Conservation (phyloP, 169 alveolate species). For the Plasmodium billcollinsi region DNA sequence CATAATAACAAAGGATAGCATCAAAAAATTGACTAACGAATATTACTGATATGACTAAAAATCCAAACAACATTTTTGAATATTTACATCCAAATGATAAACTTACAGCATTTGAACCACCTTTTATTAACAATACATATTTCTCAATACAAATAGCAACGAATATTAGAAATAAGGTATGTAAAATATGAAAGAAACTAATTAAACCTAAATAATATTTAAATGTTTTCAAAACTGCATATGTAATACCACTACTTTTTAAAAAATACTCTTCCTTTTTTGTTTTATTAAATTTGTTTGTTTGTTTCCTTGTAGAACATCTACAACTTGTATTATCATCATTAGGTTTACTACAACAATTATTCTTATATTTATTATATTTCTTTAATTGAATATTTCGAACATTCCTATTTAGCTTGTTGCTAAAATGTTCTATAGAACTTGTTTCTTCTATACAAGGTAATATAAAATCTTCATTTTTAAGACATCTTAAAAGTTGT, state of each 20-base stretch:
- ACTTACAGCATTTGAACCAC: not conserved
- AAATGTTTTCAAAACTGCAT: conserved; percentile 19
- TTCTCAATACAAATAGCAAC: conserved; percentile 48
- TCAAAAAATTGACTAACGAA: conserved; percentile 17
- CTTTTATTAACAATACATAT: conserved; percentile 22
- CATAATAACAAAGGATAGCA: conserved; percentile 4
- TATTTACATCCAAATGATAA: not conserved
- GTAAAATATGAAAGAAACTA: conserved; percentile 13
- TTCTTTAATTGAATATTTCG: not conserved
- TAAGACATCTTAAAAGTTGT: not conserved
- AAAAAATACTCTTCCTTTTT: conserved; percentile 10
- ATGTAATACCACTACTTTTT: conserved; percentile 11
- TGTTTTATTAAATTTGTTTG: not conserved
- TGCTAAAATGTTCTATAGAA: conserved; percentile 13
- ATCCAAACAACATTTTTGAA: conserved; percentile 2
- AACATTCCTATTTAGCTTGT: conserved; percentile 8
- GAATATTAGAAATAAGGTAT: conserved; percentile 15
- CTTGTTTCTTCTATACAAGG: conserved; percentile 32
- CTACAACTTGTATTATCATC: not conserved
- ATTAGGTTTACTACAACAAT: not conserved
- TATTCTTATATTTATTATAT: not conserved
- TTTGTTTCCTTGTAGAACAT: not conserved
- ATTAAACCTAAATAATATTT: not conserved
- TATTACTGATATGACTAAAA: conserved; percentile 10
- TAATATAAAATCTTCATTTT: conserved; percentile 14